A percentile compares a stretch with the other conserved stretches of the same genome.
phyloP scores from a whole-genome alignment of 805 yeast species.

The Monosporozyma unispora region DNA sequence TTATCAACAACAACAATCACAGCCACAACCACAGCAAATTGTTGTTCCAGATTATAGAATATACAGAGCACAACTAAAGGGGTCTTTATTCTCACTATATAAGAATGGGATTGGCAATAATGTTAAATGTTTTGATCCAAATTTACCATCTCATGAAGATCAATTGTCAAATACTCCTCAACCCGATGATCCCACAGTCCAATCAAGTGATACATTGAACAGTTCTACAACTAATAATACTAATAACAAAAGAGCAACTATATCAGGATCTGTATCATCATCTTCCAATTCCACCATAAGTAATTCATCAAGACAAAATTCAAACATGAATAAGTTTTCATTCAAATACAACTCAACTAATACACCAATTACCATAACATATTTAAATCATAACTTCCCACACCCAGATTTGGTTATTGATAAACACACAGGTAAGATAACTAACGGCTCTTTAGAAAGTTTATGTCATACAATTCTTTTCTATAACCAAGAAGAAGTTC shows the following conservation, averaged over 20 bases:
- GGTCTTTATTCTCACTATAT: slow-evolving; percentile 55
- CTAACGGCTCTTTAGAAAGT: slow-evolving; percentile 58
- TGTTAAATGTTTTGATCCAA: slow-evolving; percentile 35
- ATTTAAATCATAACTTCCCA: slow-evolving; percentile 40
- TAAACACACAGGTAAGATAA: slow-evolving; percentile 33
- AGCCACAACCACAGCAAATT: slow-evolving; percentile 9
- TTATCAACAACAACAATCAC: slow-evolving; percentile 2
- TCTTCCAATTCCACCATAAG: background rate
- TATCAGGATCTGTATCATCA: slow-evolving; percentile 1
- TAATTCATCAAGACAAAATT: background rate
- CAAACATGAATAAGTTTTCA: background rate
- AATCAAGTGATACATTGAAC: background rate
- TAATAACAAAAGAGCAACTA: slow-evolving; percentile 1
- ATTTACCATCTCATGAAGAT: slow-evolving; percentile 4
- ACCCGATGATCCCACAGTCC: background rate
- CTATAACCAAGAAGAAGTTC: slow-evolving; percentile 5
- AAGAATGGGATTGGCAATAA: slow-evolving; percentile 43
- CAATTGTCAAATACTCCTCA: background rate
- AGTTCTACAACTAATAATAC: background rate
- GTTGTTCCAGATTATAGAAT: slow-evolving; percentile 33
- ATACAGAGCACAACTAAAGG: slow-evolving; percentile 59
- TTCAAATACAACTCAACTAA: background rate
- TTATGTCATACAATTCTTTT: slow-evolving; percentile 67
- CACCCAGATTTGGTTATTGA: slow-evolving; percentile 56
- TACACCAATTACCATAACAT: slow-evolving; percentile 17